phyloP scores from a whole-genome alignment of 495 filamentous ascomycete species.

The Durotheca rogersii region DNA sequence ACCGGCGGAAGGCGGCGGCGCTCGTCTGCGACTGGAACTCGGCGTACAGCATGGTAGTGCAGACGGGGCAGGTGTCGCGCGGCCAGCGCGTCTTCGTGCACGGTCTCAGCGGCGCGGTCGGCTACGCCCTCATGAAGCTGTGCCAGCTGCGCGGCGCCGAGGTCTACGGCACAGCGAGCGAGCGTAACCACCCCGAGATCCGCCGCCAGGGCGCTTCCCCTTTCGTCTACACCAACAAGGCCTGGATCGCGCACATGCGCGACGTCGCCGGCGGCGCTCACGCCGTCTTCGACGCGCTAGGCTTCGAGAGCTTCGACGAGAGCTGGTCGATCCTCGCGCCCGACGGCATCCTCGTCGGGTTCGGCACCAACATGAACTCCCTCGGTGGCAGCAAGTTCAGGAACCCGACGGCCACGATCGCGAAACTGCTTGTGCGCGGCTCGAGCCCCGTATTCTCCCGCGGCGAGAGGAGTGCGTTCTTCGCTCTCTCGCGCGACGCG shows the following conservation, averaged over 20 bases:
- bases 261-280: constrained; percentile 42
- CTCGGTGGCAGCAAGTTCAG: constrained; percentile 15
- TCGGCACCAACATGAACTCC: constrained; percentile 32
- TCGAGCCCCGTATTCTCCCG: constrained; percentile 27
- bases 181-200: constrained; percentile 41
- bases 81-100: constrained; percentile 49
- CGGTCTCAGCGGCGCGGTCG: constrained; percentile 47
- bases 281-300: constrained; percentile 47
- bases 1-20: constrained; percentile 36
- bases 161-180: constrained; percentile 46
- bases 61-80: constrained; percentile 34
- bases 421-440: constrained; percentile 32
- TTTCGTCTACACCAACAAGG: constrained; percentile 47
- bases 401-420: constrained; percentile 15
- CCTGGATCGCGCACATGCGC: constrained; percentile 46
- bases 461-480: constrained; percentile 38
- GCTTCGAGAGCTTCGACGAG: constrained; percentile 49
- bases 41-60: constrained; percentile 44
- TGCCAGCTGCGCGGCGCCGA: constrained; percentile 40
- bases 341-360: constrained; percentile 28
- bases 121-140: constrained; percentile 38
- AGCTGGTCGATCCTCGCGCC: constrained; percentile 39
- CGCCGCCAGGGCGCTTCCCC: constrained; percentile 30
- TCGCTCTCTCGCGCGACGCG: constrained; percentile 37
- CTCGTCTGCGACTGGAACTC: constrained; percentile 44